These are phyloP conservation scores for Tricholoma saponaceum DNA, from an alignment of 768 basidiomycete species.

Conservation along the genomic window DNA sequence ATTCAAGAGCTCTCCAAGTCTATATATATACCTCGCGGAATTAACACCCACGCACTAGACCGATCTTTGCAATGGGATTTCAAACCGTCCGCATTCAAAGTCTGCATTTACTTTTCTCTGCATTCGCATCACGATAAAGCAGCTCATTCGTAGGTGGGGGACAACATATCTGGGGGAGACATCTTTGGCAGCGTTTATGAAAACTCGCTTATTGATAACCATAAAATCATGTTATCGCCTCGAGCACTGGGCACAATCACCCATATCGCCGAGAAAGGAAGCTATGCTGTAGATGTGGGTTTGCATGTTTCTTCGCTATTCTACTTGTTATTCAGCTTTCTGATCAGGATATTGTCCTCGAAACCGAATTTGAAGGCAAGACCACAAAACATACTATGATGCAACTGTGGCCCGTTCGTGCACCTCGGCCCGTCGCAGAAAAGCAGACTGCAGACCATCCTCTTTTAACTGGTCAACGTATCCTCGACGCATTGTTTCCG, in stretches of 20 bases:
- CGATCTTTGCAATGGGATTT: constrained; percentile 94
- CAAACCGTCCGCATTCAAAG: constrained; percentile 76
- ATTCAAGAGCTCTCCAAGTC: constrained; percentile 97
- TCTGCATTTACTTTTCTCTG: constrained; percentile 20
- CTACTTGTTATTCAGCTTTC: neutral
- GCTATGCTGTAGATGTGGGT: constrained; percentile 85
- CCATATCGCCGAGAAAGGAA: constrained; percentile 89
- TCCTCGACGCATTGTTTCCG: constrained; percentile 96
- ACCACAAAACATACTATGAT: constrained; percentile 91
- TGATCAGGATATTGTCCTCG: constrained; percentile 83
- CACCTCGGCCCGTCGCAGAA: constrained; percentile 92
- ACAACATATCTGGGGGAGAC: constrained; percentile 96
- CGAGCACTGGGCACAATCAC: constrained; percentile 95
- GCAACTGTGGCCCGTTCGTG: constrained; percentile 99
- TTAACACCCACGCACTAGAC: constrained; percentile 94
- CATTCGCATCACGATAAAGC: constrained; percentile 5
- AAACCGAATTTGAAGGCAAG: constrained; percentile 98
- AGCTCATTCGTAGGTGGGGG: constrained; percentile 63
- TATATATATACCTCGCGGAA: constrained; percentile 99
- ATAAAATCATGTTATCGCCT: constrained; percentile 96
- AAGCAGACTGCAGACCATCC: constrained; percentile 93
- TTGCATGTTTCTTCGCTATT: neutral
- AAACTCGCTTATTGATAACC: constrained; percentile 93
- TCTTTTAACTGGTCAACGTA: constrained; percentile 92
- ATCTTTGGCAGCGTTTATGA: constrained; percentile 95